A percentile compares a stretch with the other conserved stretches of the same genome.
Evolutionary conservation across 331 rosid species (phyloP).

Genomic region (Malus hybrid): DNA sequence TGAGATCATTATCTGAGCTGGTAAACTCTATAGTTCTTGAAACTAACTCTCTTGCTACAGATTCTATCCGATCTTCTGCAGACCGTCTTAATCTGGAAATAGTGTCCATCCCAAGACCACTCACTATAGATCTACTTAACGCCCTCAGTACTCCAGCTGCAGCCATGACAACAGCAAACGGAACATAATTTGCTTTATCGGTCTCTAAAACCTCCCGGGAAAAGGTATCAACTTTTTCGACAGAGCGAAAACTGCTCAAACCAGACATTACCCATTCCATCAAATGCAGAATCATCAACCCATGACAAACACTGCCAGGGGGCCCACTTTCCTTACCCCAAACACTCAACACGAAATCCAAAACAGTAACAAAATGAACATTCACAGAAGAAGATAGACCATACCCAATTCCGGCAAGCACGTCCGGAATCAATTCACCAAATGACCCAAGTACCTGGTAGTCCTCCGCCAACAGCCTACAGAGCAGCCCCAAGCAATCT

Average conservation of each 20-base stretch:
- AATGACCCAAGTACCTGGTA: constrained; percentile 30
- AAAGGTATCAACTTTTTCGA: constrained; percentile 33
- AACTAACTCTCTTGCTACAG: constrained; percentile 37
- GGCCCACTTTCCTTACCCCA: constrained; percentile 57
- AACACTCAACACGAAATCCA: constrained; percentile 53
- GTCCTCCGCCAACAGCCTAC: constrained; percentile 32
- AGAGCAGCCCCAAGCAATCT: constrained; percentile 43
- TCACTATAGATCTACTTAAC: constrained; percentile 29
- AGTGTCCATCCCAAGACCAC: constrained; percentile 30
- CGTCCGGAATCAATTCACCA: constrained; percentile 40
- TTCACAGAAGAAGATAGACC: constrained; percentile 59
- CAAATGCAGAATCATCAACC: constrained; percentile 72
- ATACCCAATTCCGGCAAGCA: constrained; percentile 84
- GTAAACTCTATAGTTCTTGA: constrained; percentile 21
- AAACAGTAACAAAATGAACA: constrained; percentile 33
- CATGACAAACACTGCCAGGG: constrained; percentile 40
- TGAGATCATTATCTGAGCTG: constrained; percentile 10
- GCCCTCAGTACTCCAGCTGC: constrained; percentile 69
- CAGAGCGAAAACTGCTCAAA: constrained; percentile 37
- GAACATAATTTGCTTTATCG: constrained; percentile 32
- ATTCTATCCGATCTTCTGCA: constrained; percentile 47
- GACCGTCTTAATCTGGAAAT: constrained; percentile 34
- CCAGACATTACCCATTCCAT: constrained; percentile 65
- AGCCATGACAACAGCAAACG: constrained; percentile 71
- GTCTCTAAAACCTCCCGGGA: constrained; percentile 32